Conservation (phyloP, 2,329 filamentous ascomycete species). For the Pleomassaria siparia region DNA sequence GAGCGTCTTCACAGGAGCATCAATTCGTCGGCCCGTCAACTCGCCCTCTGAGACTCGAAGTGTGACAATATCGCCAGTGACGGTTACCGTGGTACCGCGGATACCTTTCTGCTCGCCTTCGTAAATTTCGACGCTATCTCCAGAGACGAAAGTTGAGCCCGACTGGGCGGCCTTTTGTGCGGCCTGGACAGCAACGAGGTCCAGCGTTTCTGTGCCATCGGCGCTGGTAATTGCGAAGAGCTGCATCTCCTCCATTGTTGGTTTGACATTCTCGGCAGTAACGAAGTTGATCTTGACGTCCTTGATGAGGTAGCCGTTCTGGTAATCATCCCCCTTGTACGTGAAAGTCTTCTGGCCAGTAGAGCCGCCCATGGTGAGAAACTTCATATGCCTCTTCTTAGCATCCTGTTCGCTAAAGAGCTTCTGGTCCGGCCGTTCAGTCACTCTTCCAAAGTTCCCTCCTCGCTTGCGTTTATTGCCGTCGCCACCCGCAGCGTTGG, state of each 20-base stretch:
- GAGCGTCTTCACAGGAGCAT: conserved; percentile 87
- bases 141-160: conserved; percentile 82
- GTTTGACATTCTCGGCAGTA: conserved; percentile 86
- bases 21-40: conserved; percentile 79
- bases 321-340: conserved; percentile 86
- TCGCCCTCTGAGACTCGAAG: conserved; percentile 82
- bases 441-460: conserved; percentile 48
- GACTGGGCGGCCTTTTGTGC: conserved; percentile 83
- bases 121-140: conserved; percentile 96
- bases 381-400: conserved; percentile 77
- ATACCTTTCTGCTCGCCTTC: conserved; percentile 94
- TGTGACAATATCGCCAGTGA: conserved; percentile 89
- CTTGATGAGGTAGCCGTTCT: conserved; percentile 91
- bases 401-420: conserved; percentile 93
- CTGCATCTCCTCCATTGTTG: conserved; percentile 92
- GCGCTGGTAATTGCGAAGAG: conserved; percentile 85
- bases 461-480: conserved; percentile 78
- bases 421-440: conserved; percentile 78
- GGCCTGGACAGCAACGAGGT: conserved; percentile 85
- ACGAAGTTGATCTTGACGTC: conserved; percentile 89
- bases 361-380: conserved; percentile 56
- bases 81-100: conserved; percentile 79
- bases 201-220: conserved; percentile 90
- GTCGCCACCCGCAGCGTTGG: conserved; percentile 48
- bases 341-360: conserved; percentile 70